A percentile compares a stretch with the other conserved stretches of the same genome.
Conservation (phyloP, 164 flowering plant species). For the Hamamelis virginiana region DNA sequence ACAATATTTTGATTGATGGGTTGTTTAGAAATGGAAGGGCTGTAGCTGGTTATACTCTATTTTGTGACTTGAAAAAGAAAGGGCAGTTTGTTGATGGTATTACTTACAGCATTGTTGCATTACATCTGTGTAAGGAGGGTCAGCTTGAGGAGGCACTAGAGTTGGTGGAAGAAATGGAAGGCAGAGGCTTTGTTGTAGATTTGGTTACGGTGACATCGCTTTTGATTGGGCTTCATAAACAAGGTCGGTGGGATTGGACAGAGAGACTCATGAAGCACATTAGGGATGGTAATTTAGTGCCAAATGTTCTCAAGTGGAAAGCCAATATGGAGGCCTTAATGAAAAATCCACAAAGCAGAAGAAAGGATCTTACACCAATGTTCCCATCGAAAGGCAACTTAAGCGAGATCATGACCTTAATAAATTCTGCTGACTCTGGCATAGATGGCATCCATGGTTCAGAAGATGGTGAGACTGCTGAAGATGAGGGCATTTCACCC, state of each 20-base stretch:
- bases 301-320: constrained; percentile 64
- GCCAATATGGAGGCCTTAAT: constrained; percentile 62
- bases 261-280: constrained; percentile 75
- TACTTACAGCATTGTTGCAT: constrained; percentile 74
- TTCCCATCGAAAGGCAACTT: constrained; percentile 63
- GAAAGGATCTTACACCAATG: constrained; percentile 60
- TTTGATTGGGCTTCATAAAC: constrained; percentile 65
- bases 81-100: constrained; percentile 83
- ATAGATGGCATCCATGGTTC: constrained; percentile 10
- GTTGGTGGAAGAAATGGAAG: constrained; percentile 88
- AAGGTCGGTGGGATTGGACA: constrained; percentile 71
- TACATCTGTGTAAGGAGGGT: constrained; percentile 67
- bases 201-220: constrained; percentile 74
- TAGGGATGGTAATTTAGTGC: constrained; percentile 62
- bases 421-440: constrained; percentile 21
- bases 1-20: constrained; percentile 87
- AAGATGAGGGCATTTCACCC: constrained; percentile 18
- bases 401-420: constrained; percentile 45
- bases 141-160: constrained; percentile 61
- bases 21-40: constrained; percentile 78
- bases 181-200: constrained; percentile 79
- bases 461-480: constrained; percentile 12
- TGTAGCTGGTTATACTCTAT: constrained; percentile 70
- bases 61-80: constrained; percentile 84
- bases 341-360: constrained; percentile 45